Evolutionary conservation across 2,329 filamentous ascomycete species (phyloP), one percentile per base, ranked within the genome.

Genomic region (Hypoxylon sp.): DNA sequence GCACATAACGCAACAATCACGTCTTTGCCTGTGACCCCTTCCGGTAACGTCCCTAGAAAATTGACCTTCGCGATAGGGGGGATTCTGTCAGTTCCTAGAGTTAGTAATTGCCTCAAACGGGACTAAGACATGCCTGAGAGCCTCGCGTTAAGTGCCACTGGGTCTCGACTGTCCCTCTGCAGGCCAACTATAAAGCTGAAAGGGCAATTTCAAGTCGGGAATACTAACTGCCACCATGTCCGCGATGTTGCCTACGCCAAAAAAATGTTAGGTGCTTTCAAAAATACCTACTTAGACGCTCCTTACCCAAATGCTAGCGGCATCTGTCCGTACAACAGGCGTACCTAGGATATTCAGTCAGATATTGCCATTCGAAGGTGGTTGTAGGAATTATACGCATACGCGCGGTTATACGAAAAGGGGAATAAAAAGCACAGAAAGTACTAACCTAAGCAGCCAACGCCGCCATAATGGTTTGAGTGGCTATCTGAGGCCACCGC

Each of bases 1-100:
- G 79, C 5, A 94, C 94, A 0, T 89, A 98, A 85, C 0, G 94
- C 93, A 23, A 98, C 87, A 71, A 98, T 98, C 11, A 97, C 92
- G 78, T 98, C 96, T 80, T 98, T 98, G 28, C 94, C 46, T 5
- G 46, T 49, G 10, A 49, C 46, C 6, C 46, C 46, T 1, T 9
- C 13, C 3, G 46, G 46, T 7, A 30, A 5, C 9, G 11, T 32
- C n/a, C 46, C 46, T 17, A n/a, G 3, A 14, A 49, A 28, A 7
- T n/a, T 49, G 3, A 49, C 23, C 13, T n/a, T 14, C 25, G 25
- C 23, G 2, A 30, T 17, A 5, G 46, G 46, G 7, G 46, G 25
- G 13, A 49, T 10, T 48, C 34, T 38, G 34, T 6, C 34, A n/a
- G 34, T 38, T n/a, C 34, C 34, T 38, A 38, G 14, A 38, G 34